Evolutionary conservation across 208 protist genomes (phyloP).

Genomic region (Leishmania arabica): DNA sequence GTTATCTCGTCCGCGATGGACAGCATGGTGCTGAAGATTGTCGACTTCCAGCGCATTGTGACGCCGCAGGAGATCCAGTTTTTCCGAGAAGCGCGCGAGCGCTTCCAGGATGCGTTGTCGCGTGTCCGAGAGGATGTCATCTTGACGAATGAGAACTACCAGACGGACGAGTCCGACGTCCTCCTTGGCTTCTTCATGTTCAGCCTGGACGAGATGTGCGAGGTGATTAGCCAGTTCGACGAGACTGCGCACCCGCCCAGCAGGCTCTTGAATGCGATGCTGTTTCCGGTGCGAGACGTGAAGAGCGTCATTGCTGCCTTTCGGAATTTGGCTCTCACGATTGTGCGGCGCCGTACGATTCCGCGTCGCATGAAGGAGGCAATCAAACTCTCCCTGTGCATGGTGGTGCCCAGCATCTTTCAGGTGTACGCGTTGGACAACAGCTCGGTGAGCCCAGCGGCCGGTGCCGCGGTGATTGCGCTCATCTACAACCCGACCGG

Average conservation of each 20-base stretch:
- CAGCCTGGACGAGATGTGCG: constrained; percentile 87
- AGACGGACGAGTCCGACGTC: constrained; percentile 89
- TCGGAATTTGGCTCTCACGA: constrained; percentile 45
- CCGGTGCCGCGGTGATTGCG: constrained; percentile 86
- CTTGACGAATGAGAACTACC: constrained; percentile 90
- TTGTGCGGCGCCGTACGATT: constrained; percentile 63
- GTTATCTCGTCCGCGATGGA: constrained; percentile 88
- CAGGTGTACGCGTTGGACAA: constrained; percentile 86
- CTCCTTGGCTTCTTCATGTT: constrained; percentile 92
- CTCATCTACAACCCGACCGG: constrained; percentile 89
- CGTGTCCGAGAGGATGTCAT: constrained; percentile 87
- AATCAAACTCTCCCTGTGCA: constrained; percentile 91
- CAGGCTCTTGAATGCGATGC: constrained; percentile 48
- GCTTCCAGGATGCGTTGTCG: constrained; percentile 86
- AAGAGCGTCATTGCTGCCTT: constrained; percentile 69
- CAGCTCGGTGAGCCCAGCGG: constrained; percentile 73
- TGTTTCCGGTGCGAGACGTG: constrained; percentile 60
- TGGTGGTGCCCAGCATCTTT: constrained; percentile 84
- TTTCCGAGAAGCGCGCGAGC: constrained; percentile 75
- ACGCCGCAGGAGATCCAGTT: constrained; percentile 69
- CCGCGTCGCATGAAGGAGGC: constrained; percentile 87
- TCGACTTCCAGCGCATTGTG: constrained; percentile 74
- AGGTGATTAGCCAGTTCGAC: constrained; percentile 78
- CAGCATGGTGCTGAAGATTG: constrained; percentile 91
- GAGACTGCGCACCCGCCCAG: constrained; percentile 52